A percentile compares a stretch with the other conserved stretches of the same genome.
Evolutionary conservation across 495 filamentous ascomycete species (phyloP).

Genomic region (Lasiosphaeria miniovina): DNA sequence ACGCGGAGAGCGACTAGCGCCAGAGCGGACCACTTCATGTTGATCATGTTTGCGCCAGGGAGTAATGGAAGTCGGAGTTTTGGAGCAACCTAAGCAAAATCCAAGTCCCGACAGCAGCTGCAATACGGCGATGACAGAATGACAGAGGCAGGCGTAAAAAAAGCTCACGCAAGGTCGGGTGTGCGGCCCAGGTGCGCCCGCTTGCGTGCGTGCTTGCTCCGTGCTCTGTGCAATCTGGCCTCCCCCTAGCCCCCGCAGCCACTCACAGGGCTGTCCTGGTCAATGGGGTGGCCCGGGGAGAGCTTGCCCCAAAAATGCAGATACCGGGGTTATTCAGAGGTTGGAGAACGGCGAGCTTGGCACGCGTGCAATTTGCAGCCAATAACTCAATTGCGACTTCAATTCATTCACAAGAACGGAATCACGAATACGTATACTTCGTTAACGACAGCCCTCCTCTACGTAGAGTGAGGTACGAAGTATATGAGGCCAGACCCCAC

Average conservation of each 20-base stretch:
- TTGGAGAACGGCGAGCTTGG: background rate
- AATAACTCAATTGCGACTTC: background rate
- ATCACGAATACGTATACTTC: background rate
- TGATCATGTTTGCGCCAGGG: slow-evolving; percentile 57
- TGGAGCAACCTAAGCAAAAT: slow-evolving; percentile 14
- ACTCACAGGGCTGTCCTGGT: background rate
- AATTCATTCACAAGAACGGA: slow-evolving; percentile 25
- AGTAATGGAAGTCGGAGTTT: slow-evolving; percentile 23
- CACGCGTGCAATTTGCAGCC: background rate
- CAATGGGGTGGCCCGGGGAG: background rate
- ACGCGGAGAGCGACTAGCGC: slow-evolving; percentile 68
- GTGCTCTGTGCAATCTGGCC: slow-evolving; percentile 25
- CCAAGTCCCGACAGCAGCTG: background rate
- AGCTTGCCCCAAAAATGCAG: slow-evolving; percentile 21
- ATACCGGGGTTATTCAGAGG: slow-evolving; percentile 9
- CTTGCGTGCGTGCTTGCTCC: too few species aligned
- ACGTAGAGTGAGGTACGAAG: too few species aligned
- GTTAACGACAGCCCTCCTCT: background rate
- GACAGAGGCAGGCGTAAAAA: slow-evolving; percentile 6
- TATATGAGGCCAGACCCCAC: too few species aligned
- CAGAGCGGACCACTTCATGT: slow-evolving; percentile 67
- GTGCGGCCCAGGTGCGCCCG: slow-evolving; percentile 3
- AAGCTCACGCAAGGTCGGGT: slow-evolving; percentile 14
- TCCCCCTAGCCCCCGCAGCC: background rate
- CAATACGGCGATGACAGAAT: background rate